Percentiles rank a stretch among this genome's conserved stretches.
phyloP scores from a whole-genome alignment of 495 filamentous ascomycete species.

The Lasiosphaeria hispida region DNA sequence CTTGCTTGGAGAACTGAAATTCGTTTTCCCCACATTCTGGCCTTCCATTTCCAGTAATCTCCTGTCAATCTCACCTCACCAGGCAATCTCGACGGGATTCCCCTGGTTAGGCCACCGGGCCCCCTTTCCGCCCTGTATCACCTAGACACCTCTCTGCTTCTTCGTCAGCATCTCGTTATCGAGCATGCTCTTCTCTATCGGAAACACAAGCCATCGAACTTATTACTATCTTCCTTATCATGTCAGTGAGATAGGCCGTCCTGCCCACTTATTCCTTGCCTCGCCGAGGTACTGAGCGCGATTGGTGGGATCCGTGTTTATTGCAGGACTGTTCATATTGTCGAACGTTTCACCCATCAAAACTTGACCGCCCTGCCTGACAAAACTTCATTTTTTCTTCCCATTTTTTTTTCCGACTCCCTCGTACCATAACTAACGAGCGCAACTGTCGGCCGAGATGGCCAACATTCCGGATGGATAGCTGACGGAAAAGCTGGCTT shows the following conservation, averaged over 20 bases:
- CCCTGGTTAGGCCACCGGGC: conserved; percentile 5
- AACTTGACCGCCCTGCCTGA: conserved; percentile 1
- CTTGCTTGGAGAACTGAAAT: conserved; percentile 12
- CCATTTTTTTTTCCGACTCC: background rate
- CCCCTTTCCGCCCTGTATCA: conserved; percentile 15
- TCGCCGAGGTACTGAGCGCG: background rate
- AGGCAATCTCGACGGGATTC: background rate
- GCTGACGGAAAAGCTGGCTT: background rate
- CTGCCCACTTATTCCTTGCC: conserved; percentile 7
- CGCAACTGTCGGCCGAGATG: conserved; percentile 10
- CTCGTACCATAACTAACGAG: background rate
- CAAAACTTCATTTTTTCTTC: background rate
- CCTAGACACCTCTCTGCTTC: background rate
- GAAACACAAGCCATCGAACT: background rate
- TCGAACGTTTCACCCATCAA: conserved; percentile 15
- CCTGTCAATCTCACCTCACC: background rate
- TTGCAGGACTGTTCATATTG: conserved; percentile 17
- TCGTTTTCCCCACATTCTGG: conserved; percentile 13
- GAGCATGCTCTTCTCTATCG: conserved; percentile 2
- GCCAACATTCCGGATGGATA: conserved; percentile 6
- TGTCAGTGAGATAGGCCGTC: background rate
- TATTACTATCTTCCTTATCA: background rate
- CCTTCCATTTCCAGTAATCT: conserved; percentile 10
- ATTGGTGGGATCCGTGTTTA: background rate
- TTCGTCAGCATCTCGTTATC: background rate